Evolutionary conservation across 2,329 filamentous ascomycete genomes (phyloP).

Genomic region (Cadophora sp.): DNA sequence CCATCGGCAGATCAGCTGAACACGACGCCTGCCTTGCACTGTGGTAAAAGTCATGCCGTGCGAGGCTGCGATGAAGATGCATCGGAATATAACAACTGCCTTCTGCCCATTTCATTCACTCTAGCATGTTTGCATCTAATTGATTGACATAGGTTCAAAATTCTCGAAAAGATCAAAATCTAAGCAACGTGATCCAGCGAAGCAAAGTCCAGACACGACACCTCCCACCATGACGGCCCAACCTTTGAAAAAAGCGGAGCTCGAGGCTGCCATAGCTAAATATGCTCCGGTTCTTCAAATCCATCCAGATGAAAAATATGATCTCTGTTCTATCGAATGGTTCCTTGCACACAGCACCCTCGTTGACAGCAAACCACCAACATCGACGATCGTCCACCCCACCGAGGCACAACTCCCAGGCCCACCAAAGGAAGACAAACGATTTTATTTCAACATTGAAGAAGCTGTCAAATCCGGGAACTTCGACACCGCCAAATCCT

Average conservation of each 20-base stretch:
- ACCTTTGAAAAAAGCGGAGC: slow-evolving; percentile 26
- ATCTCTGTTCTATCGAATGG: slow-evolving; percentile 34
- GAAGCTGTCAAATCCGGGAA: slow-evolving; percentile 31
- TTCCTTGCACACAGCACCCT: slow-evolving; percentile 31
- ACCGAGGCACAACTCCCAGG: slow-evolving; percentile 29
- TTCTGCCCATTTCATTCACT: neutral
- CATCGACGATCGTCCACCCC: slow-evolving; percentile 31
- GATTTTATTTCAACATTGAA: slow-evolving; percentile 34
- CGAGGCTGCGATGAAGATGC: neutral
- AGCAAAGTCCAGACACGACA: neutral
- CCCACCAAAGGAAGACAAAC: slow-evolving; percentile 30
- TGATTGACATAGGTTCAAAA: neutral
- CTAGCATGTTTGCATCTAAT: neutral
- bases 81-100: neutral
- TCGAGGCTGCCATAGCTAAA: slow-evolving; percentile 33
- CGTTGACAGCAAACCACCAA: slow-evolving; percentile 28
- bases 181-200: neutral
- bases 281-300: slow-evolving; percentile 31
- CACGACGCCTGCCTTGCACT: neutral
- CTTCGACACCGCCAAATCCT: slow-evolving; percentile 32
- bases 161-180: slow-evolving; percentile 1
- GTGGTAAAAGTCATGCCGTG: too few species aligned
- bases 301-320: slow-evolving; percentile 34
- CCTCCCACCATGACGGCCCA: neutral
- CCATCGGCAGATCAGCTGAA: slow-evolving; percentile 8